phyloP scores from a whole-genome alignment of 1,139 yeast genomes.

The Diutina scorzettiae region DNA sequence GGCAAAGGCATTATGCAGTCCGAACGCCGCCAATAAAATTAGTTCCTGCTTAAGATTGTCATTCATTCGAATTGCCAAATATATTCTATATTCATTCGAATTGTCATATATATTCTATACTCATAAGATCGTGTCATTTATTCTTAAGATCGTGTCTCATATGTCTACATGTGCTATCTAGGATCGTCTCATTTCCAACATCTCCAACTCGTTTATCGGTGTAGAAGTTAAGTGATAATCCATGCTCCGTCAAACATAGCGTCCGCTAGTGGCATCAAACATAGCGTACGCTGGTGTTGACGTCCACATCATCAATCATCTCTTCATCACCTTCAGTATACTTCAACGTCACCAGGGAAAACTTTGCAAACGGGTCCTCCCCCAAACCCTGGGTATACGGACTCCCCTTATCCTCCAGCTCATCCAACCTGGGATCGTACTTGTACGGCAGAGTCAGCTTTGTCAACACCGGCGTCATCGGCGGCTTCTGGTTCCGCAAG shows the following conservation, averaged over 20 bases:
- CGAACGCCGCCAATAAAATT: too few species aligned
- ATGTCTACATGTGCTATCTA: too few species aligned
- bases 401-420: background rate
- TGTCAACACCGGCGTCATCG: conserved; percentile 82
- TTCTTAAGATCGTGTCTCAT: too few species aligned
- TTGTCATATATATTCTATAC: too few species aligned
- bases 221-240: background rate
- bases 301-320: conserved; percentile 8
- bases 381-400: background rate
- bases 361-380: conserved; percentile 61
- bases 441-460: conserved; percentile 14
- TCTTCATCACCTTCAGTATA: conserved; percentile 44
- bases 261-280: background rate
- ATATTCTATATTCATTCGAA: too few species aligned
- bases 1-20: too few species aligned
- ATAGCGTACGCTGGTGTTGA: background rate
- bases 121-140: too few species aligned
- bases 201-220: too few species aligned
- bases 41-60: too few species aligned
- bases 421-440: background rate
- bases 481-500: conserved; percentile 83
- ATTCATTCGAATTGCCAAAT: too few species aligned
- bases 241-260: background rate
- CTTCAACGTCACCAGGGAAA: conserved; percentile 81
- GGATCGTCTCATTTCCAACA: too few species aligned